These are phyloP conservation scores for Sugiyamaella mastotermitis DNA, from an alignment of 805 yeast species.

Conservation along the genomic window DNA sequence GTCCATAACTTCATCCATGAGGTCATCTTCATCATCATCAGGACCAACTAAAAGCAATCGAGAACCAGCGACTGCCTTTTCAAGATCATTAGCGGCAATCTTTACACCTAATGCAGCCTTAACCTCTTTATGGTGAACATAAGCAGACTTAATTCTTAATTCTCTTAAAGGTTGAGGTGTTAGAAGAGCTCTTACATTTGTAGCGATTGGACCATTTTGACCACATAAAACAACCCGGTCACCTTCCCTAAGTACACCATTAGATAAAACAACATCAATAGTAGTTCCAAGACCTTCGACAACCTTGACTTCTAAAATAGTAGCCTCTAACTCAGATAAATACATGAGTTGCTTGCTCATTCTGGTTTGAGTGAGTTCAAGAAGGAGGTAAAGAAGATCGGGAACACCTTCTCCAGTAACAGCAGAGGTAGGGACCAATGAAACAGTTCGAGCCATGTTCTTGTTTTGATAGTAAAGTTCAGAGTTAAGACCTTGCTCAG, in stretches of 20 bases:
- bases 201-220: constrained; percentile 95
- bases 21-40: constrained; percentile 95
- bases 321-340: constrained; percentile 88
- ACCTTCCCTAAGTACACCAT: constrained; percentile 92
- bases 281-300: constrained; percentile 98
- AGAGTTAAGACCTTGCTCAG: constrained; percentile 98
- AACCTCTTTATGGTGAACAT: constrained; percentile 93
- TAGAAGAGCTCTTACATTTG: constrained; percentile 88
- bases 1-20: constrained; percentile 98
- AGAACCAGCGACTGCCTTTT: constrained; percentile 99
- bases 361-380: constrained; percentile 95
- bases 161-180: constrained; percentile 98
- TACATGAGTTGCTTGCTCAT: constrained; percentile 98
- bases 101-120: constrained; percentile 99
- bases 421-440: constrained; percentile 97
- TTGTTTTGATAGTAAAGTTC: constrained; percentile 94
- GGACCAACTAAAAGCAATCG: constrained; percentile 91
- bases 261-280: constrained; percentile 94
- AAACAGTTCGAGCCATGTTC: constrained; percentile 87
- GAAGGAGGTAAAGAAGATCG: constrained; percentile 89
- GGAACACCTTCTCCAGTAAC: constrained; percentile 99
- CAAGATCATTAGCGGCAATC: constrained; percentile 95
- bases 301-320: constrained; percentile 94
- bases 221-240: constrained; percentile 96
- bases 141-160: constrained; percentile 92